phyloP scores from a whole-genome alignment of 202 grass and related monocot genomes.

The Bolboschoenoplectus hybrid region DNA sequence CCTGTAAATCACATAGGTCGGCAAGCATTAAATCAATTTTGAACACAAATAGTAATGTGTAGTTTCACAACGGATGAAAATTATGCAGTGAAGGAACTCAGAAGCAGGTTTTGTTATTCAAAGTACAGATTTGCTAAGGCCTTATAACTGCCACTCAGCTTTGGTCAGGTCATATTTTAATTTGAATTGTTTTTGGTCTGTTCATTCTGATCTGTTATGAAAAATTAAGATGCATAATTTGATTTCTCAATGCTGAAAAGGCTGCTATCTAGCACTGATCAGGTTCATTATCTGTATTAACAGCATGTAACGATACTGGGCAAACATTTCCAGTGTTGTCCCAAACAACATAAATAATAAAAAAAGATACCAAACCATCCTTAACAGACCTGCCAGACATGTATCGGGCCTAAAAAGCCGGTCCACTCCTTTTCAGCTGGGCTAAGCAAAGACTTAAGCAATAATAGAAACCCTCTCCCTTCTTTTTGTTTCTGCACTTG shows the following conservation, averaged over 20 bases:
- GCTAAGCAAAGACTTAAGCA: conserved; percentile 68
- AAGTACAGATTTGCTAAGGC: not conserved
- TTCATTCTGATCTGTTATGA: not conserved
- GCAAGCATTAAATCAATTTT: not conserved
- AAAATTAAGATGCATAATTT: conserved; percentile 15
- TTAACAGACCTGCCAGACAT: conserved; percentile 86
- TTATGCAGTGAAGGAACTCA: not conserved
- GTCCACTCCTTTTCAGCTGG: conserved; percentile 76
- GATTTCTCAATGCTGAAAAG: conserved; percentile 16
- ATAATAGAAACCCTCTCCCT: conserved; percentile 53
- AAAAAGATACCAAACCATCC: not conserved
- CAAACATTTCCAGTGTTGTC: not conserved
- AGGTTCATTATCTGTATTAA: not conserved
- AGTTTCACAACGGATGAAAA: not conserved
- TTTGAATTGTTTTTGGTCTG: not conserved
- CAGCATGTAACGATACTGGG: not conserved
- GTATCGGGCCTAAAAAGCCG: conserved; percentile 93
- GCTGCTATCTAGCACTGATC: not conserved
- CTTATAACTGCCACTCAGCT: not conserved
- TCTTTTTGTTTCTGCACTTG: conserved; percentile 80
- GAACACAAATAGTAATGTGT: not conserved
- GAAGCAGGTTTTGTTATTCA: not conserved
- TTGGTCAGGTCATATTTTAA: conserved; percentile 10
- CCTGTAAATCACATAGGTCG: conserved; percentile 48
- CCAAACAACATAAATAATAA: not conserved